These are phyloP conservation scores for Cucumis cinereus DNA, from an alignment of 306 rosid genomes.

Conservation along the genomic window DNA sequence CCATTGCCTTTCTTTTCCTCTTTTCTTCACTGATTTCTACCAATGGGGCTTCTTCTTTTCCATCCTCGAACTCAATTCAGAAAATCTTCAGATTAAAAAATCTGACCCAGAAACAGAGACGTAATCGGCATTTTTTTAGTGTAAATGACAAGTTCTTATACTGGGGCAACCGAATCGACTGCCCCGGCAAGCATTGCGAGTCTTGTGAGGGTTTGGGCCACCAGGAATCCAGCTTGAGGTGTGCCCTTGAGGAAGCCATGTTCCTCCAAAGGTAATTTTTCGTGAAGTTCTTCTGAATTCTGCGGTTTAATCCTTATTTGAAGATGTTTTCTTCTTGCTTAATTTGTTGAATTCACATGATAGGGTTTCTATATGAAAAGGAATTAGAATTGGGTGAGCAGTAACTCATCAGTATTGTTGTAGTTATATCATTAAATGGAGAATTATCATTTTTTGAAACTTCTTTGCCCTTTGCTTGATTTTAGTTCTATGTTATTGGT, in stretches of 20 bases:
- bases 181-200: slow-evolving; percentile 87
- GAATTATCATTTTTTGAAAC: not conserved
- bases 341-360: not conserved
- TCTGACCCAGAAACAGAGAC: not conserved
- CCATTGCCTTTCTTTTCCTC: slow-evolving; percentile 37
- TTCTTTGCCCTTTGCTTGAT: not conserved
- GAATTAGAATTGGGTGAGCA: not conserved
- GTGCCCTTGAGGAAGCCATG: slow-evolving; percentile 89
- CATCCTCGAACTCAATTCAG: slow-evolving; percentile 10
- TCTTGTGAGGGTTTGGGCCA: slow-evolving; percentile 90
- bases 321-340: not conserved
- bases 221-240: slow-evolving; percentile 93
- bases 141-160: slow-evolving; percentile 48
- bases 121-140: not conserved
- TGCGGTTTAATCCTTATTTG: not conserved
- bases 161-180: slow-evolving; percentile 81
- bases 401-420: not conserved
- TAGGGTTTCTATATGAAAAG: not conserved
- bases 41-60: slow-evolving; percentile 5
- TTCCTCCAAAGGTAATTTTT: slow-evolving; percentile 37
- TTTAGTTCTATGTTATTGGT: not conserved
- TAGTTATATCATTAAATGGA: not conserved
- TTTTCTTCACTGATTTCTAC: slow-evolving; percentile 36
- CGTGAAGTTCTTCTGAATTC: not conserved
- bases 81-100: not conserved